Base-by-base conservation (phyloP, 2,329 filamentous ascomycete genomes). In the Coleophoma eucalyptorum region DNA sequence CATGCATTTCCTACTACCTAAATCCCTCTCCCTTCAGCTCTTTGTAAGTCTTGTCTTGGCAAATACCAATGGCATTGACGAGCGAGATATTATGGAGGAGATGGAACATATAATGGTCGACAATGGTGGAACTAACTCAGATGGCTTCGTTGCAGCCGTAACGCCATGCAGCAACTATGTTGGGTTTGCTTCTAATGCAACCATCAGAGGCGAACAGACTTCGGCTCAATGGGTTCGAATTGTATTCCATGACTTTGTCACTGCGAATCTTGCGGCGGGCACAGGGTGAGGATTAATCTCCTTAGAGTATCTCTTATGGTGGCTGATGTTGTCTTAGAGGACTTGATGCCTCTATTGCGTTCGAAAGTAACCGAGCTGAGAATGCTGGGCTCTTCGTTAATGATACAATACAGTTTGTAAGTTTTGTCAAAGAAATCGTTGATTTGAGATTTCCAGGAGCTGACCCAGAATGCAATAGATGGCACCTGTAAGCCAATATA, bases 191-290 rank as follows among this genome's bases (percentile, higher is more conserved):
- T 31, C 40, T 6, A 45, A 47, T 43, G 41, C 16, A 5, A 42
- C 48, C 20, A 16, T n/a, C 16, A 19, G 42, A 51, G 54, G 54
- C 15, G 55, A 57, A 26, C 55, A 58, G 41, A 55, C 52, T 6
- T 49, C 53, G 10, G 57, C 57, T 4, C 45, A 59, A 43, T 59
- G 57, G 57, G 51, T 55, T 1, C 46, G 55, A n/a, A 53, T 57
- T 49, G 50, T 53, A 10, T 59, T 55, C 35, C 57, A 59, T 49
- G 55, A 59, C 43, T 47, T 51, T 10, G 49, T 59, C 4, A 57
- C 57, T 1, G 51, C 48, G 4, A 40, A 57, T 46, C 15, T 47
- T 11, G 21, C 48, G 4, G 51, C 54, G 4, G 51, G 55, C 3
- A 51, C 50, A 44, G 57, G 57, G 57, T 55, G n/a, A 35, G 50